phyloP scores from a whole-genome alignment of 1,284 basidiomycete species.

The Apiotrichum mycotoxinovorans region DNA sequence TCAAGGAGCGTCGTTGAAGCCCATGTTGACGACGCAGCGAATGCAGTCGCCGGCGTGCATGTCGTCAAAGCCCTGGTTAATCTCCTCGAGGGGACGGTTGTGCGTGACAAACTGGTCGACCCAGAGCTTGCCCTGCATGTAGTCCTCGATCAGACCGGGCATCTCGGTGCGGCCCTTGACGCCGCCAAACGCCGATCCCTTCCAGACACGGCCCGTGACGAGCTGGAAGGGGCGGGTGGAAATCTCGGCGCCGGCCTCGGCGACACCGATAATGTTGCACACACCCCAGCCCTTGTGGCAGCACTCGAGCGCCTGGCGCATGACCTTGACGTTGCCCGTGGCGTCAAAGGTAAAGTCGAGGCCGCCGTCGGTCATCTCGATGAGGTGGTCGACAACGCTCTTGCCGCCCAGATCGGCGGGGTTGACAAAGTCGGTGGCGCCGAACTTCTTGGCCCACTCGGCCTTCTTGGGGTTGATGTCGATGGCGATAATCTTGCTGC shows the following conservation, averaged over 20 bases:
- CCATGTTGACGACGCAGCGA: conserved; percentile 67
- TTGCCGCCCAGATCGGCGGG: conserved; percentile 69
- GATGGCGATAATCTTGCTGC: conserved; percentile 84
- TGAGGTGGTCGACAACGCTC: conserved; percentile 80
- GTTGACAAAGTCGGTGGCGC: conserved; percentile 96
- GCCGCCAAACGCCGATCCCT: conserved; percentile 93
- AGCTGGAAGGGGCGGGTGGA: conserved; percentile 84
- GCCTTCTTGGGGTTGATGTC: conserved; percentile 86
- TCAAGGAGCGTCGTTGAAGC: conserved; percentile 25
- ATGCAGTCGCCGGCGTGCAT: conserved; percentile 95
- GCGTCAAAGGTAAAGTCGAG: conserved; percentile 96
- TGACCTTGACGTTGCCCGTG: conserved; percentile 92
- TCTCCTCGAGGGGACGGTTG: conserved; percentile 66
- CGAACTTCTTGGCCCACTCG: conserved; percentile 87
- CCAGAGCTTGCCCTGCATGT: conserved; percentile 48
- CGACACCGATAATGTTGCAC: conserved; percentile 89
- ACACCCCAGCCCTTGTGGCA: conserved; percentile 99
- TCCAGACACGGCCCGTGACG: conserved; percentile 88
- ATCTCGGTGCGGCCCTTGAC: conserved; percentile 96
- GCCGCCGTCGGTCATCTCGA: conserved; percentile 94
- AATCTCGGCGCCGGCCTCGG: conserved; percentile 96
- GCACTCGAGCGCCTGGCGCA: conserved; percentile 91
- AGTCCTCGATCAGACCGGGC: conserved; percentile 74
- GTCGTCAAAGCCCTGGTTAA: conserved; percentile 86
- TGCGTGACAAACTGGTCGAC: conserved; percentile 91